Evolutionary conservation across 108 stramenopile species (phyloP), one percentile per base, ranked within the genome.

Genomic region (Pseudonitzschia multiseries): DNA sequence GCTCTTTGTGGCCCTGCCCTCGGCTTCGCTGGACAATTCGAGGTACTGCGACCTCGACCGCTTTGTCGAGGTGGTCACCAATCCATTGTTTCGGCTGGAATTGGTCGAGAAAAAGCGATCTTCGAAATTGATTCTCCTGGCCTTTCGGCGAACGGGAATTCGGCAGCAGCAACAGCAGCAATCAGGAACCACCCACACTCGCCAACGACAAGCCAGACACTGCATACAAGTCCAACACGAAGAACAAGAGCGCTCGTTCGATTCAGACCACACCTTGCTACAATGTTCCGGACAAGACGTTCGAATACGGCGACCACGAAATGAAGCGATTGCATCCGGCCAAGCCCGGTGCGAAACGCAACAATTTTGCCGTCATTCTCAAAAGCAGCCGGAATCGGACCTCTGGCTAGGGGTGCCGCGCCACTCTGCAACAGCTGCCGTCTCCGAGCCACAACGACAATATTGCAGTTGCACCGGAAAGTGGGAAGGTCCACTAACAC

Each of bases 321-420:
- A 67, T 67, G 66, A 67, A 67, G 40, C 66, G 66, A 48, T 67
- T 67, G 46, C 46, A 42, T 9, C 65, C 46, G 0, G 27, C 66
- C 46, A 67, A 67, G 40, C 66, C 66, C 22, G 66, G 66, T 46
- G 20, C 66, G 27, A 67, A 67, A 24, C 66, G 66, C 15, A 67
- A 67, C 24, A 67, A 67, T 51, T 67, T 67, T 26, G 42, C 66
- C 14, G 66, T 67, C 46, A 67, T 67, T 48, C 66, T 67, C 21
- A 67, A 67, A 44, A 67, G 66, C 40, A 50, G 44, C 24, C 31
- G 24, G 21, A 67, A 67, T n/a, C 44, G 66, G 20, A 56, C 54
- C 54, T 56, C 46, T 10, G 36, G 36, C 36, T 36, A 36, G 36
- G 36, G 36, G 6, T 6, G 36, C 6, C 36, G 36, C 4, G 2